Percentiles rank a stretch among this genome's conserved stretches.
phyloP scores from a whole-genome alignment of 352 stramenopile species.

The Globisporangium abappressorium region DNA sequence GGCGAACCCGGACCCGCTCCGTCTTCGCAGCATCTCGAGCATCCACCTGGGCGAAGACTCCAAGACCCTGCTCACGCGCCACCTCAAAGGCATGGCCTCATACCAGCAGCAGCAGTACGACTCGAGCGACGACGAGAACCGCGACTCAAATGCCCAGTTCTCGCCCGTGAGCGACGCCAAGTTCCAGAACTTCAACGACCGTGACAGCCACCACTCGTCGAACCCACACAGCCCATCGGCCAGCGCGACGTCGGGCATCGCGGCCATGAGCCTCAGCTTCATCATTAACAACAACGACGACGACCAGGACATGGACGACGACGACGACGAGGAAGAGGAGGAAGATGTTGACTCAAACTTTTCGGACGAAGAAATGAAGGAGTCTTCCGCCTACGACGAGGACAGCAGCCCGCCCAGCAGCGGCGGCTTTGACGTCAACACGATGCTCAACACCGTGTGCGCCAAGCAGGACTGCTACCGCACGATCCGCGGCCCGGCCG shows the following conservation, averaged over 20 bases:
- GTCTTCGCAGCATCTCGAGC: conserved; percentile 23
- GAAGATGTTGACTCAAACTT: conserved; percentile 22
- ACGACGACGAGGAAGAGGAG: conserved; percentile 23
- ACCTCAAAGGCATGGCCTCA: conserved; percentile 39
- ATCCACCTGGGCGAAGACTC: conserved; percentile 36
- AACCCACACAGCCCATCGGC: conserved; percentile 21
- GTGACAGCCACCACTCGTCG: conserved; percentile 18
- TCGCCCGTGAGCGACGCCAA: conserved; percentile 8
- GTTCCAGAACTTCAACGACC: conserved; percentile 1
- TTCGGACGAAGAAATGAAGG: conserved; percentile 47
- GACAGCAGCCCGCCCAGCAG: conserved; percentile 22
- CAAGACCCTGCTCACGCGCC: conserved; percentile 35
- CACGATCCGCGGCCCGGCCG: conserved; percentile 60
- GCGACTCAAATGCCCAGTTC: conserved; percentile 17
- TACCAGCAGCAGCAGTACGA: conserved; percentile 19
- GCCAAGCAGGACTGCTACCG: conserved; percentile 76
- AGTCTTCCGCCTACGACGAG: conserved; percentile 26
- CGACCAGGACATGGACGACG: conserved; percentile 24
- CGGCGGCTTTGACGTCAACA: conserved; percentile 40
- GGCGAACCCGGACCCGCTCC: conserved; percentile 17
- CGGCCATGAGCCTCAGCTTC: conserved; percentile 82
- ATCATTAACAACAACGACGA: conserved; percentile 69
- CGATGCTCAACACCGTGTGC: conserved; percentile 79
- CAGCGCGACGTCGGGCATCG: conserved; percentile 47
- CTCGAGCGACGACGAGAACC: conserved; percentile 32